Percentiles rank a stretch among this genome's conserved stretches.
phyloP scores from a whole-genome alignment of 1,139 yeast species.

The Debaryomycetaceae sp. region DNA sequence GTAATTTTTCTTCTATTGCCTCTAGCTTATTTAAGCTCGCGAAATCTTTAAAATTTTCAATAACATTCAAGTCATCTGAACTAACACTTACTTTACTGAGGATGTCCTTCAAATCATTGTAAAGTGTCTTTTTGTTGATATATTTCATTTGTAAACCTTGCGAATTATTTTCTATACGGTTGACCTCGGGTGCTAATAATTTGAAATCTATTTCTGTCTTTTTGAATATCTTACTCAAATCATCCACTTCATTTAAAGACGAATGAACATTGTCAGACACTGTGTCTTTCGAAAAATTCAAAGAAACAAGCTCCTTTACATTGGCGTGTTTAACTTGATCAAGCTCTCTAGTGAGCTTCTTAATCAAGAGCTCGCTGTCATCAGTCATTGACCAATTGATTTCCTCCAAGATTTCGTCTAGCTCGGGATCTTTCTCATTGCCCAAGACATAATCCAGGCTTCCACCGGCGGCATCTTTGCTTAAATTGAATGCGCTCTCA shows the following conservation, averaged over 20 bases:
- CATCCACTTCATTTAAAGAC: slow-evolving; percentile 63
- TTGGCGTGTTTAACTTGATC: slow-evolving; percentile 35
- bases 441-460: background rate
- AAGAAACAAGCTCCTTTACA: slow-evolving; percentile 35
- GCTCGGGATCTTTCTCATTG: slow-evolving; percentile 33
- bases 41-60: slow-evolving; percentile 50
- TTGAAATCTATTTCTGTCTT: slow-evolving; percentile 42
- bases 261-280: slow-evolving; percentile 32
- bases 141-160: slow-evolving; percentile 83
- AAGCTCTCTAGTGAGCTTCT: slow-evolving; percentile 52
- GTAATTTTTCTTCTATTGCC: slow-evolving; percentile 54
- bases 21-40: slow-evolving; percentile 42
- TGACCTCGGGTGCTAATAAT: slow-evolving; percentile 58
- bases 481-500: background rate
- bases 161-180: slow-evolving; percentile 69
- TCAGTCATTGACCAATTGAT: slow-evolving; percentile 71
- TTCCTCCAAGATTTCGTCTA: slow-evolving; percentile 72
- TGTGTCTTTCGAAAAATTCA: slow-evolving; percentile 37
- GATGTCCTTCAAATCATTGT: slow-evolving; percentile 65
- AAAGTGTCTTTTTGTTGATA: slow-evolving; percentile 71
- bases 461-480: background rate
- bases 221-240: slow-evolving; percentile 49
- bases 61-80: slow-evolving; percentile 46
- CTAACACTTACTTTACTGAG: slow-evolving; percentile 68
- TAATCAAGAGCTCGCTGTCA: slow-evolving; percentile 54